phyloP scores from a whole-genome alignment of 805 yeast species.

The Pichia kluyveri region DNA sequence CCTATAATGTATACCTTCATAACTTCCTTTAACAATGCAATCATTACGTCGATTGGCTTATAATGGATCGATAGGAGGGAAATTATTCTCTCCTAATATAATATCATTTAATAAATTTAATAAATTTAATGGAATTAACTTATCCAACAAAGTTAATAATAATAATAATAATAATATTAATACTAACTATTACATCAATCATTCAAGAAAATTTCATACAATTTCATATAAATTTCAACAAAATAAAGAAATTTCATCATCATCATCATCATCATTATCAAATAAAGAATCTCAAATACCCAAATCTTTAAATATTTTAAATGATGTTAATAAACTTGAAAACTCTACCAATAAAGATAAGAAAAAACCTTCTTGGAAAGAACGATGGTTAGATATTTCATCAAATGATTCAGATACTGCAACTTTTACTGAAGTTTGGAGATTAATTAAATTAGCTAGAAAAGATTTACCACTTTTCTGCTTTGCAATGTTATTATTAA shows the following conservation, averaged over 20 bases:
- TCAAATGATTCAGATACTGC: conserved; percentile 26
- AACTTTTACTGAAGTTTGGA: conserved; percentile 28
- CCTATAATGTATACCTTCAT: no score
- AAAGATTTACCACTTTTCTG: conserved; percentile 36
- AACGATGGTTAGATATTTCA: conserved; percentile 23
- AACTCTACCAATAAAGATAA: background rate
- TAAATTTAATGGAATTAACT: no score
- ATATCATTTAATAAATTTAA: no score
- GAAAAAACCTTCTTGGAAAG: conserved; percentile 17
- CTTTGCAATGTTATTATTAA: conserved; percentile 34
- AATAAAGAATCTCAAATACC: background rate
- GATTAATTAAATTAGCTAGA: conserved; percentile 35
- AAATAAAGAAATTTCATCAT: background rate
- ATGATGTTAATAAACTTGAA: background rate
- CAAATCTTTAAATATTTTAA: background rate
- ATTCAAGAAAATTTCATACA: background rate
- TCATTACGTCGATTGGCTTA: background rate
- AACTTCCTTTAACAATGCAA: background rate
- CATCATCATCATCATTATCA: background rate
- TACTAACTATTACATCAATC: background rate
- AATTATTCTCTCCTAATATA: background rate
- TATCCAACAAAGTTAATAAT: no score
- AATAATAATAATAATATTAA: background rate
- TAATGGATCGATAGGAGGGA: background rate
- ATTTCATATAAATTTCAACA: background rate